Evolutionary conservation across 805 yeast species (phyloP).

Genomic region (Candida andamanensis): DNA sequence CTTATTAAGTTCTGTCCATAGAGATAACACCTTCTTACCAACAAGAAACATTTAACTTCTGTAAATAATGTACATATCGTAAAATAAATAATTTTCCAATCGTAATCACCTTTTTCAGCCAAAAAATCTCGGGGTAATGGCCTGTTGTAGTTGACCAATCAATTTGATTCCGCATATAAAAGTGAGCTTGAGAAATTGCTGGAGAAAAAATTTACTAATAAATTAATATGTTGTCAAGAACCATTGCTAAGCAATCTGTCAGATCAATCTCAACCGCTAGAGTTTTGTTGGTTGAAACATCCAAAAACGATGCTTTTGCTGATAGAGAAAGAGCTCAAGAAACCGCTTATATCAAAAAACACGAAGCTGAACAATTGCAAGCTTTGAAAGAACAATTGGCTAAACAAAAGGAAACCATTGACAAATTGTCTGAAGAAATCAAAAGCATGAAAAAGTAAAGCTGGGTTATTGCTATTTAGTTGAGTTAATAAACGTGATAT

Average conservation of each 20-base stretch:
- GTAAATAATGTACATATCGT: conserved; percentile 6
- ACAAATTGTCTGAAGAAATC: conserved; percentile 46
- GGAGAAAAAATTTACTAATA: too few species aligned
- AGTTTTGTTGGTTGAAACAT: conserved; percentile 16
- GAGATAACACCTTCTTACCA: conserved; percentile 46
- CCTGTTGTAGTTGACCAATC: conserved; percentile 1
- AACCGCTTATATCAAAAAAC: conserved; percentile 78
- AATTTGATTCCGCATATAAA: background rate
- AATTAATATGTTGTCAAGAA: conserved; percentile 12
- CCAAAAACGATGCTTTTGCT: conserved; percentile 33
- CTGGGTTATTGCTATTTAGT: too few species aligned
- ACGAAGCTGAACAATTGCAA: conserved; percentile 83
- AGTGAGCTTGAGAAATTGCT: background rate
- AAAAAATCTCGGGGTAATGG: too few species aligned
- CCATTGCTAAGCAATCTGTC: conserved; percentile 14
- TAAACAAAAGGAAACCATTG: conserved; percentile 61
- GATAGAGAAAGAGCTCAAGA: conserved; percentile 94
- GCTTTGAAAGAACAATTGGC: conserved; percentile 70
- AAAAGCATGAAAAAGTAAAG: conserved; percentile 43
- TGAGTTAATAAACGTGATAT: too few species aligned
- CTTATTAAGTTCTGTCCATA: conserved; percentile 69
- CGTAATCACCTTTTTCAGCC: too few species aligned
- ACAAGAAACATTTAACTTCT: conserved; percentile 24
- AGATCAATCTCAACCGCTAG: conserved; percentile 29
- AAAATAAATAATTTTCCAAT: conserved; percentile 16